Conservation (phyloP, 2,329 filamentous ascomycete genomes). For the Didymellaceae sp. region DNA sequence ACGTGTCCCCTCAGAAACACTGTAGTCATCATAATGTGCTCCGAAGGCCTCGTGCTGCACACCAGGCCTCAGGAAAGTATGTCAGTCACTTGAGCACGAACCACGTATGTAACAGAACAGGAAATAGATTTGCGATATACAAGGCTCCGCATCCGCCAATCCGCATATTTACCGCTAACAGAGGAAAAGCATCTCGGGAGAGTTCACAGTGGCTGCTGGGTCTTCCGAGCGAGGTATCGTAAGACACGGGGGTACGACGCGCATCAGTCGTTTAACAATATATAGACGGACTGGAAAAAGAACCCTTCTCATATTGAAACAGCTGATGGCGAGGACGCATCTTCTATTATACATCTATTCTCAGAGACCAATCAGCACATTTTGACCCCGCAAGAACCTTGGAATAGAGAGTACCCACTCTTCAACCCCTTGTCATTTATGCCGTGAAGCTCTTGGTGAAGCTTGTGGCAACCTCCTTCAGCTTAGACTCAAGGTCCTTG, state of each 20-base stretch:
- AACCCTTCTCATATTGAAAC: constrained; percentile 48
- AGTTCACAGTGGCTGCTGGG: constrained; percentile 10
- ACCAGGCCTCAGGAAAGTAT: too few species aligned
- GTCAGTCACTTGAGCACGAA: background rate
- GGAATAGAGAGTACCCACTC: constrained; percentile 48
- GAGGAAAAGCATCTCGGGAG: constrained; percentile 28
- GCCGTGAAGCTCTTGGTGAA: constrained; percentile 92
- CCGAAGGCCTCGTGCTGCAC: too few species aligned
- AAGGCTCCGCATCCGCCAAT: constrained; percentile 28
- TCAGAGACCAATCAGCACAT: constrained; percentile 49
- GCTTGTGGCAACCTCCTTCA: constrained; percentile 75
- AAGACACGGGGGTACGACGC: constrained; percentile 16
- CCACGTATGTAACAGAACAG: constrained; percentile 17
- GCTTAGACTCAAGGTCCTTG: constrained; percentile 87
- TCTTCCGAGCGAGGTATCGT: constrained; percentile 26
- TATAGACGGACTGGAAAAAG: constrained; percentile 23
- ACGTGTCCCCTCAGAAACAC: too few species aligned
- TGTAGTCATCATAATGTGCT: too few species aligned
- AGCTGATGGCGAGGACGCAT: constrained; percentile 50
- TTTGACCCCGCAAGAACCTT: constrained; percentile 44
- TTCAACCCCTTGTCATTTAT: constrained; percentile 45
- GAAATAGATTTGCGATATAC: constrained; percentile 37
- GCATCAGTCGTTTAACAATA: constrained; percentile 21
- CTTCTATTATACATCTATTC: constrained; percentile 51
- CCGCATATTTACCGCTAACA: constrained; percentile 37